Percentiles rank a stretch among this genome's conserved stretches.
phyloP scores from a whole-genome alignment of 176 grass and related monocot genomes.

The Juncus inflexus region DNA sequence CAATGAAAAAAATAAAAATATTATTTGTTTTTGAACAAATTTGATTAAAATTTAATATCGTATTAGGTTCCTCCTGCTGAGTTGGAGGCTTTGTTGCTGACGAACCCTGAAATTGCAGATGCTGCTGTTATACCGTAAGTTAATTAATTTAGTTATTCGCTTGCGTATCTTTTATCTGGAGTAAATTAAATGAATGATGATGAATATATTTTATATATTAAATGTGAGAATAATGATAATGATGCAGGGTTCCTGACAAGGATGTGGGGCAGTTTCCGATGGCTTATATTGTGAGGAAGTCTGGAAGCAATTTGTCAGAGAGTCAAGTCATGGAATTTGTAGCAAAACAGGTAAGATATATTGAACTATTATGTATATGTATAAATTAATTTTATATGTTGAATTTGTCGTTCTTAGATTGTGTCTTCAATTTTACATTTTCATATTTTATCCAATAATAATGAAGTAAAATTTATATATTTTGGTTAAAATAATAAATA shows the following conservation, averaged over 20 bases:
- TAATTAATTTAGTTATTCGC: not conserved
- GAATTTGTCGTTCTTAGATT: no score
- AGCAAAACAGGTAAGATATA: conserved; percentile 50
- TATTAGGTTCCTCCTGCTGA: conserved; percentile 83
- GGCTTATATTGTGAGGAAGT: conserved; percentile 79
- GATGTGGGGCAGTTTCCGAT: conserved; percentile 79
- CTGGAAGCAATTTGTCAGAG: conserved; percentile 53
- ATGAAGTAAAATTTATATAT: no score
- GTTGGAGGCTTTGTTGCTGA: conserved; percentile 78
- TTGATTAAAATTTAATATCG: conserved; percentile 1
- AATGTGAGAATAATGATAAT: no score
- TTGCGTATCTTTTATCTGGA: no score
- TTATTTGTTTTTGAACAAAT: no score
- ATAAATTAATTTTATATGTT: no score
- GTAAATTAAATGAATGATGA: no score
- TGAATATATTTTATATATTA: no score
- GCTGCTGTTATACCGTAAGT: conserved; percentile 79
- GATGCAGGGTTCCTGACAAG: conserved; percentile 70
- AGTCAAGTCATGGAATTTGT: conserved; percentile 68
- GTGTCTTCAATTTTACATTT: no score
- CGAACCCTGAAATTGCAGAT: conserved; percentile 57
- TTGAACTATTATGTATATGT: no score
- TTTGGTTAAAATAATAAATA: no score
- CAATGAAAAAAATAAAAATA: not conserved
- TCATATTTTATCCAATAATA: no score